Evolutionary conservation across 129 eudicot genomes (phyloP).

Genomic region (Chrysanthemum seticuspe): DNA sequence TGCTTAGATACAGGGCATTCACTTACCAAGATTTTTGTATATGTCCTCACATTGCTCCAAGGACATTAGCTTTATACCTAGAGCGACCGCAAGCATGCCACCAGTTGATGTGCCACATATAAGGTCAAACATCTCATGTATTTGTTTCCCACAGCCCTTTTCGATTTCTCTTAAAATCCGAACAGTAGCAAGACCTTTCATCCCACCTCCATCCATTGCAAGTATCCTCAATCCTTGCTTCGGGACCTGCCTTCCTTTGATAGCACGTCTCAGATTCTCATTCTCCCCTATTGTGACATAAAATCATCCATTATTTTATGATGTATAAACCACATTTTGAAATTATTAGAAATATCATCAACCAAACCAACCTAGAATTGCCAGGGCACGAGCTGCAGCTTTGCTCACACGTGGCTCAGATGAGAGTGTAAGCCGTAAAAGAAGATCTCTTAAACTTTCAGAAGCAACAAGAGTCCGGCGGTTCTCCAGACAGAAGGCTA

Average conservation of each 20-base stretch:
- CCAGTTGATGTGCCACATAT: conserved; percentile 99
- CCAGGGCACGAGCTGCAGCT: conserved; percentile 91
- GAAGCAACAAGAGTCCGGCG: conserved; percentile 79
- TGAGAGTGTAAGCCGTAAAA: conserved; percentile 68
- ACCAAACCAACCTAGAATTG: conserved; percentile 70
- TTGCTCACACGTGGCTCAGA: conserved; percentile 70
- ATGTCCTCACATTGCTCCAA: conserved; percentile 95
- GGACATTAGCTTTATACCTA: conserved; percentile 88
- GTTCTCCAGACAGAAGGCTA: conserved; percentile 81
- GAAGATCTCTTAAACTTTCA: conserved; percentile 88
- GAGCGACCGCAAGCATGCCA: conserved; percentile 99
- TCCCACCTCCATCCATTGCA: conserved; percentile 99
- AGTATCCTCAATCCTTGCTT: conserved; percentile 95
- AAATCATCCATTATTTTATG: conserved; percentile 14
- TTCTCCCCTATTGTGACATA: conserved; percentile 71
- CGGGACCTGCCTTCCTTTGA: conserved; percentile 82
- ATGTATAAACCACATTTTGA: neutral
- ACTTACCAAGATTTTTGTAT: conserved; percentile 92
- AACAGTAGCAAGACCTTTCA: conserved; percentile 98
- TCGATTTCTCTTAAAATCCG: conserved; percentile 90
- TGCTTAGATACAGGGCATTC: neutral
- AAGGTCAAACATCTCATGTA: conserved; percentile 98
- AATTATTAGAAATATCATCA: neutral
- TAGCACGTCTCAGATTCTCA: conserved; percentile 90
- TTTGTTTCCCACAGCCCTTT: conserved; percentile 83